A percentile compares a stretch with the other conserved stretches of the same genome.
Evolutionary conservation across 1,284 basidiomycete genomes (phyloP).

Genomic region (Baeospora myosura): DNA sequence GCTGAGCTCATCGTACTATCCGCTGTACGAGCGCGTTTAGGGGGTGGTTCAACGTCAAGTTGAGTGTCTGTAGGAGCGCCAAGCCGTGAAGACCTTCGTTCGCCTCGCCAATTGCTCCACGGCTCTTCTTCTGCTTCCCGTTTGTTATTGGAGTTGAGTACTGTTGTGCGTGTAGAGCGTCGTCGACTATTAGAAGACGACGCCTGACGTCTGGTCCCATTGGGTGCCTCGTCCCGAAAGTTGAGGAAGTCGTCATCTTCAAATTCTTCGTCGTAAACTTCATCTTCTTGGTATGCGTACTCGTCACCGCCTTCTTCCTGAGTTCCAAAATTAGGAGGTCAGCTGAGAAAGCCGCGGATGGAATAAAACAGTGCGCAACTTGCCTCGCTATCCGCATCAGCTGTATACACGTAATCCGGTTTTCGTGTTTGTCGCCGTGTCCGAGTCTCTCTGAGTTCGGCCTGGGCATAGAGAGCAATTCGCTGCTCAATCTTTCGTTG

Average conservation of each 20-base stretch:
- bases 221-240: constrained; percentile 26
- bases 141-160: constrained; percentile 44
- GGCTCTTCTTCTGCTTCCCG: constrained; percentile 45
- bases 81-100: constrained; percentile 63
- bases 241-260: constrained; percentile 40
- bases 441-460: constrained; percentile 69
- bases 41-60: constrained; percentile 39
- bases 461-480: constrained; percentile 56
- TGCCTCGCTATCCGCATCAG: constrained; percentile 58
- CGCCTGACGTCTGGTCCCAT: constrained; percentile 26
- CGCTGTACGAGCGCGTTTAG: constrained; percentile 66
- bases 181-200: constrained; percentile 36
- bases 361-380: constrained; percentile 18
- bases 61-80: constrained; percentile 46
- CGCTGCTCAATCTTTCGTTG: constrained; percentile 64
- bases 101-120: constrained; percentile 57
- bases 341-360: constrained; percentile 16
- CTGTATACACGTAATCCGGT: constrained; percentile 72
- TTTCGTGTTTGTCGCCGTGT: constrained; percentile 62
- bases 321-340: constrained; percentile 24
- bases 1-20: constrained; percentile 59
- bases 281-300: constrained; percentile 57
- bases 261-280: constrained; percentile 51
- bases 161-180: constrained; percentile 53
- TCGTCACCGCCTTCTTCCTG: constrained; percentile 58